These are phyloP conservation scores for Rhizopus microsporus DNA, from an alignment of 371 early-diverging fungal genomes.

Conservation along the genomic window DNA sequence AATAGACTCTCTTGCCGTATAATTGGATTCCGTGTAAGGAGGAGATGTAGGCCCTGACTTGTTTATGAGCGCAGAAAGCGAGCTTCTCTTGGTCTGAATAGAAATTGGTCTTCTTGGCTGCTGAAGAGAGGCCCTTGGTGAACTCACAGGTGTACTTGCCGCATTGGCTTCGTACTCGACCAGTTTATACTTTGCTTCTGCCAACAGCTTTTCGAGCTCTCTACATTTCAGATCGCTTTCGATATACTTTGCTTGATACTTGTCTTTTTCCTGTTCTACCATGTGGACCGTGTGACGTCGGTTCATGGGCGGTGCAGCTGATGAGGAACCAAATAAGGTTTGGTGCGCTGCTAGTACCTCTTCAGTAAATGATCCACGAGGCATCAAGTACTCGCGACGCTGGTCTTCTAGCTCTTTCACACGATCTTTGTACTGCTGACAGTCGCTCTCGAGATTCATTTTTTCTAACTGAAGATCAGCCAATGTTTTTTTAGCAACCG, in stretches of 20 bases:
- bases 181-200: conserved; percentile 47
- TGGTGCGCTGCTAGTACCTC: conserved; percentile 50
- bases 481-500: conserved; percentile 38
- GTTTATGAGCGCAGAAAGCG: conserved; percentile 33
- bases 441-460: conserved; percentile 28
- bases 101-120: conserved; percentile 25
- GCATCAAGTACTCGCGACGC: conserved; percentile 44
- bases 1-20: conserved; percentile 29
- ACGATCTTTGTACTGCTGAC: conserved; percentile 22
- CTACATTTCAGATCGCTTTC: conserved; percentile 51
- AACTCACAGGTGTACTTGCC: conserved; percentile 4
- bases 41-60: conserved; percentile 26
- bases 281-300: conserved; percentile 29
- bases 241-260: conserved; percentile 43
- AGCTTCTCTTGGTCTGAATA: conserved; percentile 28
- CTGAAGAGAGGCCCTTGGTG: conserved; percentile 31
- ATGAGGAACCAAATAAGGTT: conserved; percentile 29
- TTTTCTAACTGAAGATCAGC: conserved; percentile 46
- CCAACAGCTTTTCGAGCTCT: conserved; percentile 50
- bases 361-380: conserved; percentile 46
- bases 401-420: conserved; percentile 42
- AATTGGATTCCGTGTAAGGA: conserved; percentile 15
- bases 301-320: conserved; percentile 8
- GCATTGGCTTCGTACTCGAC: conserved; percentile 37
- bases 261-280: conserved; percentile 8